Evolutionary conservation across 2,329 filamentous ascomycete species (phyloP), one percentile per base, ranked within the genome.

Genomic region (Trematosphaeria pertusa): DNA sequence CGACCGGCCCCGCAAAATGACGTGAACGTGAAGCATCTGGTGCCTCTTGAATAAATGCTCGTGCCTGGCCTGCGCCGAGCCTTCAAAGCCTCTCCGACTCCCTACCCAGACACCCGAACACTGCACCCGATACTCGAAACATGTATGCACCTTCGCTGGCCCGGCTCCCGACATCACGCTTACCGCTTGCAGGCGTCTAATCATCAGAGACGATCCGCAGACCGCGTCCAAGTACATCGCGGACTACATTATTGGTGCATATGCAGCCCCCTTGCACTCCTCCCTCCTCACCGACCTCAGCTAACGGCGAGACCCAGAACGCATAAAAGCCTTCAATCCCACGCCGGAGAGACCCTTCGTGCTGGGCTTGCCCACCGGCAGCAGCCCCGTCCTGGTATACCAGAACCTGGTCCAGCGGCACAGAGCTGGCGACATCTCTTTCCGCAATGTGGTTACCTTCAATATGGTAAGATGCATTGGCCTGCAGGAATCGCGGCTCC

Each of bases 361-460:
- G 5, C 83, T 95, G 36, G 90, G 90, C 48, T 79, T 95, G 37
- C 90, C 90, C 8, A 95, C 90, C 1, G 90, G 90, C 43, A 91
- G 88, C 62, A 92, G 87, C 54, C 90, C 90, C 2, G 82, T 91
- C 51, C 80, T 83, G 40, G 85, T 94, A 56, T 95, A 95, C 76
- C 84, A 85, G 69, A 81, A 86, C 58, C 81, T 95, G 19, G 89
- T 94, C 37, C 74, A 82, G 61, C 82, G 81, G 65, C 85, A 86
- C 77, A 88, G 88, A 74, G 80, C 82, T 56, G 86, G 86, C 63
- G 75, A 89, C 67, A 86, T 95, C 64, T 93, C 89, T 1, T 95
- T 95, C 70, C 86, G 87, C 65, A 84, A 95, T 87, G 89, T 95
- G 64, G 83, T 94, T 67, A 95, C 90, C 19, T 95, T 95, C 80